phyloP scores from a whole-genome alignment of 2,329 filamentous ascomycete genomes.

The Fusarium anthophilum region DNA sequence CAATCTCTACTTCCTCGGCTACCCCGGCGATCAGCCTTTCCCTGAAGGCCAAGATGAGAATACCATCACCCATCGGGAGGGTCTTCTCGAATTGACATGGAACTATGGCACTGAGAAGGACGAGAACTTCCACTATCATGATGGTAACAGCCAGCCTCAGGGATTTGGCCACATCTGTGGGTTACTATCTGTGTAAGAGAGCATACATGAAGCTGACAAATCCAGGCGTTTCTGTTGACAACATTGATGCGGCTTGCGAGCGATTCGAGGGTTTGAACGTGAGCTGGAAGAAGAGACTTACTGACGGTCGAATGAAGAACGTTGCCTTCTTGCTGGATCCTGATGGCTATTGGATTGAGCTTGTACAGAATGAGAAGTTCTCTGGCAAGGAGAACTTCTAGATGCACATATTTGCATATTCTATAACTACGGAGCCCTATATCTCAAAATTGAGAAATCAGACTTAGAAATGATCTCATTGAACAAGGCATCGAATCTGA shows the following conservation, averaged over 20 bases:
- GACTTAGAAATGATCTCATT: not conserved
- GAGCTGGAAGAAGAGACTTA: conserved; percentile 94
- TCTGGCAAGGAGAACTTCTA: conserved; percentile 63
- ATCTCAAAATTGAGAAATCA: not conserved
- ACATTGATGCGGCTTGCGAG: conserved; percentile 86
- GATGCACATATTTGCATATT: conserved; percentile 21
- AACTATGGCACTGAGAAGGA: conserved; percentile 87
- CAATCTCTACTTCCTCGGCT: conserved; percentile 93
- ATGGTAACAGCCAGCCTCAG: conserved; percentile 90
- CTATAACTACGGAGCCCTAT: not conserved
- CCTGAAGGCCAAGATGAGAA: conserved; percentile 55
- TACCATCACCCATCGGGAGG: conserved; percentile 75
- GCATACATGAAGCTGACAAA: conserved; percentile 28
- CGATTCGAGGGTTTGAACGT: conserved; percentile 85
- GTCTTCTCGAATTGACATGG: conserved; percentile 90
- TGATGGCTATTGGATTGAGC: conserved; percentile 84
- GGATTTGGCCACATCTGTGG: conserved; percentile 94
- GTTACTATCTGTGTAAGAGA: conserved; percentile 42
- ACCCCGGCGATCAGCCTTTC: conserved; percentile 66
- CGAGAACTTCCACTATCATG: conserved; percentile 84
- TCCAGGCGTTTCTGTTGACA: conserved; percentile 83
- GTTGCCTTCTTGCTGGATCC: conserved; percentile 92
- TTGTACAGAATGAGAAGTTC: conserved; percentile 81
- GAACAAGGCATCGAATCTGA: not conserved
- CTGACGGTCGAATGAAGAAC: conserved; percentile 92